Conservation (phyloP, 306 rosid genomes). For the Inga laurina region DNA sequence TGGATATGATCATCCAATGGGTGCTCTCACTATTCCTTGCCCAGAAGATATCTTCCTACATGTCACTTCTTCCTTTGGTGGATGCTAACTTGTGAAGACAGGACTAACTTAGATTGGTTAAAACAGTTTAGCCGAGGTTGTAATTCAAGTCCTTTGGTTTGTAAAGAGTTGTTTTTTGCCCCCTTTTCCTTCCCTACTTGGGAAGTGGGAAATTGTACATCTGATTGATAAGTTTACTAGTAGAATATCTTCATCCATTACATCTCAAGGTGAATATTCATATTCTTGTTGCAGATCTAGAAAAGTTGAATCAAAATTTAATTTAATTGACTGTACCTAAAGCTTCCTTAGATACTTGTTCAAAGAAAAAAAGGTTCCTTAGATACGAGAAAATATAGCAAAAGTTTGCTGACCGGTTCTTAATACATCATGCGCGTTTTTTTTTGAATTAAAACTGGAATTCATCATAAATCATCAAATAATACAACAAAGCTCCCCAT, state of each 20-base stretch:
- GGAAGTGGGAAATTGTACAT: not conserved
- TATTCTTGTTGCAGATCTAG: not conserved
- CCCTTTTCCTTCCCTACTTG: not conserved
- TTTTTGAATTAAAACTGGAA: too few relatives aligned
- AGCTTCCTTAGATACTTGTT: not conserved
- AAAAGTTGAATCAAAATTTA: not conserved
- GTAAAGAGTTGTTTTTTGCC: not conserved
- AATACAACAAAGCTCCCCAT: too few relatives aligned
- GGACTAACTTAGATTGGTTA: slow-evolving; percentile 7
- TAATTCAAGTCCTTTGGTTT: not conserved
- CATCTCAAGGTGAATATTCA: not conserved
- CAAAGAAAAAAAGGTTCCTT: too few relatives aligned
- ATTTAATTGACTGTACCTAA: not conserved
- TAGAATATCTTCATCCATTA: not conserved
- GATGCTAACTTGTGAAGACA: not conserved
- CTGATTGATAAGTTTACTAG: not conserved
- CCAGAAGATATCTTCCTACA: not conserved
- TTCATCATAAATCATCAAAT: too few relatives aligned
- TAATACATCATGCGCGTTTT: too few relatives aligned
- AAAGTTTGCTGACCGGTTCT: too few relatives aligned
- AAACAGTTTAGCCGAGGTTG: not conserved
- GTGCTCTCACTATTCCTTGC: not conserved
- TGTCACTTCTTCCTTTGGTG: slow-evolving; percentile 5
- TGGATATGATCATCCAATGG: not conserved
- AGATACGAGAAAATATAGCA: too few relatives aligned